Evolutionary conservation across 768 basidiomycete species (phyloP).

Genomic region (Nevesoporus exiguus): DNA sequence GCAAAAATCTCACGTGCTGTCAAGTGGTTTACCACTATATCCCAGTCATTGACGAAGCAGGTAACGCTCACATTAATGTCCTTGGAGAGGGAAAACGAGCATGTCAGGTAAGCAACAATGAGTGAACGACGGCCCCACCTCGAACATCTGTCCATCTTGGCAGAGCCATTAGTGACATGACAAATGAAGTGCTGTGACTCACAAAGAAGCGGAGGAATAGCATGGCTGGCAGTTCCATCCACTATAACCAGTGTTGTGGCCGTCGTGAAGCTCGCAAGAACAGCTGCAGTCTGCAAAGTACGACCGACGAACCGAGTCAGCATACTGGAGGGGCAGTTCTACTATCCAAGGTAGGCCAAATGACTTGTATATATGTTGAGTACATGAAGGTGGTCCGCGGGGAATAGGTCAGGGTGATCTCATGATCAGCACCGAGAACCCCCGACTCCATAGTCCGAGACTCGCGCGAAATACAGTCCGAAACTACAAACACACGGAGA

Average conservation of each 20-base stretch:
- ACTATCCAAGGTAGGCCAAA: neutral
- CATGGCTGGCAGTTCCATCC: slow-evolving; percentile 46
- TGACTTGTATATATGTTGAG: slow-evolving; percentile 2
- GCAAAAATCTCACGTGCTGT: slow-evolving; percentile 35
- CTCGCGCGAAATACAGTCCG: neutral
- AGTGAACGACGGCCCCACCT: slow-evolving; percentile 34
- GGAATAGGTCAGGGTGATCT: neutral
- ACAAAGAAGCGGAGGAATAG: slow-evolving; percentile 53
- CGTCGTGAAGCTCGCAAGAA: slow-evolving; percentile 3
- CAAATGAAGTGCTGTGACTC: slow-evolving; percentile 18
- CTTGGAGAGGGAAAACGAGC: slow-evolving; percentile 27
- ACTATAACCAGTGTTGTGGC: slow-evolving; percentile 37
- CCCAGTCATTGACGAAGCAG: neutral
- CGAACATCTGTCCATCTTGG: slow-evolving; percentile 59
- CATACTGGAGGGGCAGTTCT: slow-evolving; percentile 13
- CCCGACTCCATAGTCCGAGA: neutral
- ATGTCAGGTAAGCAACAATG: neutral
- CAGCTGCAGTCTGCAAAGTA: neutral
- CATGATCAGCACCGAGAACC: slow-evolving; percentile 4
- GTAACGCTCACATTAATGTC: slow-evolving; percentile 55
- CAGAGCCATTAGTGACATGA: neutral
- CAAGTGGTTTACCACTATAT: neutral
- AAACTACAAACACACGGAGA: neutral
- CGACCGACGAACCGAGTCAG: neutral
- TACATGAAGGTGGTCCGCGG: neutral